Base-by-base conservation (phyloP, 306 rosid species). In the Cucumis sativus region DNA sequence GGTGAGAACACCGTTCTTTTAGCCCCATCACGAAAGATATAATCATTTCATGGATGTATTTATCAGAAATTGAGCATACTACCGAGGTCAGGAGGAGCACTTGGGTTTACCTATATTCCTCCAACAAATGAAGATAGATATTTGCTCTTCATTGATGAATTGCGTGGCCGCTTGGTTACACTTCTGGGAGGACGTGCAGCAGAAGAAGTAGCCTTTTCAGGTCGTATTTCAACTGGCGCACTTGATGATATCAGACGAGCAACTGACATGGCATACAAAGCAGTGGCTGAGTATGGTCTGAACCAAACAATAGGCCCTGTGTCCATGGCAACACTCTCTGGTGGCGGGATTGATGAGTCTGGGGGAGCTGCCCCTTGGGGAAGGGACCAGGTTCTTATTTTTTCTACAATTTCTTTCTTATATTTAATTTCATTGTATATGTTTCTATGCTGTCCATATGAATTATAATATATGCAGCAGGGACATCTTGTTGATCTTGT, bases 131-230 rank as follows among this genome's bases (percentile, higher is more conserved):
- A 95, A 88, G 99, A 95, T 81, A 88, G 99, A 86, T 95, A 95
- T 83, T 86, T 95, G 89, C 93, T 95, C 78, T 95, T 95, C 85
- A 88, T 95, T 82, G 99, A 95, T 84, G 99, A 95, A 85, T 83
- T 95, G 86, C 97, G 85, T 59, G 99, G 99, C 72, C 97, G 97
- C 51, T 82, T 95, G 81, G 99, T 91, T 76, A 95, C 98, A 40
- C 93, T 95, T 84, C 93, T 95, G 61, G 99, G 97, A 79, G 99
- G 99, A 60, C 97, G 99, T 61, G 99, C 99, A n/a, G 99, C 98
- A 20, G 99, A 95, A 88, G 98, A 95, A 86, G 87, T 95, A 72
- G 91, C 88, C 64, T 95, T 92, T 84, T 87, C 96, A 54, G 99
- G 99, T 77, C 91, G 99, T 59, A 96, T 95, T 54, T 95, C 99